phyloP scores from a whole-genome alignment of 1,139 yeast species.

The Blastobotrys buckinghamii region DNA sequence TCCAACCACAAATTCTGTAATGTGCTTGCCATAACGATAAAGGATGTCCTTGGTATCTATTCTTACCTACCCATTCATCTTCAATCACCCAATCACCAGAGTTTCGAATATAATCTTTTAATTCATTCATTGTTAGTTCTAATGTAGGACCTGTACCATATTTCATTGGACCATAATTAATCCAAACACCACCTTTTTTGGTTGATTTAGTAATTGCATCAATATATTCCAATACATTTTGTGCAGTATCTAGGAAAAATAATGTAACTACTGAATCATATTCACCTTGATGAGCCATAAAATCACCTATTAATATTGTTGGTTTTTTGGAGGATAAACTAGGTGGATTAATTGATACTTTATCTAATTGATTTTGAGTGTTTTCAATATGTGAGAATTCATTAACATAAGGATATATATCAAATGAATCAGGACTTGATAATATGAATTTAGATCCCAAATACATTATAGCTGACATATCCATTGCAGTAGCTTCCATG shows the following conservation, averaged over 20 bases:
- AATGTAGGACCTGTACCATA: slow-evolving; percentile 83
- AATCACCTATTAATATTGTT: slow-evolving; percentile 55
- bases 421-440: slow-evolving; percentile 6
- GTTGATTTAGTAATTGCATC: slow-evolving; percentile 49
- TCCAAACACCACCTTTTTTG: slow-evolving; percentile 59
- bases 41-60: slow-evolving; percentile 30
- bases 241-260: slow-evolving; percentile 84
- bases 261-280: slow-evolving; percentile 51
- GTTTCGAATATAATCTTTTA: slow-evolving; percentile 42
- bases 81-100: slow-evolving; percentile 60
- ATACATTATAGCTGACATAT: slow-evolving; percentile 69
- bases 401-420: slow-evolving; percentile 56
- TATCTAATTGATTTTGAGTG: slow-evolving; percentile 47
- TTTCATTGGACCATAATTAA: slow-evolving; percentile 80
- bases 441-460: slow-evolving; percentile 30
- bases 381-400: slow-evolving; percentile 62
- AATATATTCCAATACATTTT: slow-evolving; percentile 66
- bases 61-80: slow-evolving; percentile 25
- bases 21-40: slow-evolving; percentile 26
- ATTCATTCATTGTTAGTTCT: slow-evolving; percentile 63
- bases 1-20: slow-evolving; percentile 29
- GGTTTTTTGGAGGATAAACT: slow-evolving; percentile 37
- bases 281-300: slow-evolving; percentile 32
- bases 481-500: slow-evolving; percentile 59
- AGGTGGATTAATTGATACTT: slow-evolving; percentile 38